Conservation (phyloP, 2,329 filamentous ascomycete species). For the Penicillium sp. region DNA sequence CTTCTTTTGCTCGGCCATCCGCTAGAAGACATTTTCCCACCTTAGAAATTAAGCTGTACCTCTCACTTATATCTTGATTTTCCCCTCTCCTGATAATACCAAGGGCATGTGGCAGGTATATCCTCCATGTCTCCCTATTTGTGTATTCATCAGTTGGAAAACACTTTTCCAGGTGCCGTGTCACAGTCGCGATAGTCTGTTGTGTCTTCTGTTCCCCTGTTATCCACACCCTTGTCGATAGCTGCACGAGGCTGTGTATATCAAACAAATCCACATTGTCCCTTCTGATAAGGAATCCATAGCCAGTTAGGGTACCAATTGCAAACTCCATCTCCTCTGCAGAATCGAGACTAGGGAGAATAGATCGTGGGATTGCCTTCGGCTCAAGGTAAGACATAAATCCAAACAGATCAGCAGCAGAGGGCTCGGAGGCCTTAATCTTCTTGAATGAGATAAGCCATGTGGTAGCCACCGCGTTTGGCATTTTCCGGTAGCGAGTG, state of each 20-base stretch:
- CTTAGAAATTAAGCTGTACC: background rate
- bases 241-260: background rate
- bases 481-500: constrained; percentile 25
- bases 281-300: constrained; percentile 32
- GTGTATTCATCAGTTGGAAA: background rate
- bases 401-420: constrained; percentile 37
- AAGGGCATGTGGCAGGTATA: background rate
- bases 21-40: constrained; percentile 38
- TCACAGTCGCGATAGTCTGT: no score
- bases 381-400: constrained; percentile 30
- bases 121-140: background rate
- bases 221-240: background rate
- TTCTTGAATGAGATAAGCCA: constrained; percentile 44
- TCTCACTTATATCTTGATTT: background rate
- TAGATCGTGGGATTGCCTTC: constrained; percentile 34
- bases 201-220: background rate
- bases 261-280: constrained; percentile 1
- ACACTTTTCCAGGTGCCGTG: background rate
- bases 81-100: background rate
- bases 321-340: constrained; percentile 25
- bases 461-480: constrained; percentile 36
- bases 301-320: constrained; percentile 36
- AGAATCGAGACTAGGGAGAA: constrained; percentile 29
- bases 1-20: no score
- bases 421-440: constrained; percentile 30